Percentiles rank a stretch among this genome's conserved stretches.
Evolutionary conservation across 768 basidiomycete genomes (phyloP).

Genomic region (Boletus subparvulus): DNA sequence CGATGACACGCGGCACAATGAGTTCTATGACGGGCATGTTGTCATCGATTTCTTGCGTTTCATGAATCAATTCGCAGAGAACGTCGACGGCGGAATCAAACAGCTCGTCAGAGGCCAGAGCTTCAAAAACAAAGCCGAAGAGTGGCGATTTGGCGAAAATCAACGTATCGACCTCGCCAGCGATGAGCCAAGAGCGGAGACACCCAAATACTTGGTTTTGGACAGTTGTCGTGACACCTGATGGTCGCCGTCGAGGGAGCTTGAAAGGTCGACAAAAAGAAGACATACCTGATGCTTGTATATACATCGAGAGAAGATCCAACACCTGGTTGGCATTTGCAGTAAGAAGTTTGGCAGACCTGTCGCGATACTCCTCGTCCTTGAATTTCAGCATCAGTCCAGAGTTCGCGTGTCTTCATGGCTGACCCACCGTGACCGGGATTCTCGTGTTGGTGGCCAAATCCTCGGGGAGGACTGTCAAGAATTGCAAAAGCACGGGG

Average conservation of each 20-base stretch:
- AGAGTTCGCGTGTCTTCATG: neutral
- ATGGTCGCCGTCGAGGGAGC: neutral
- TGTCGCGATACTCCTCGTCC: constrained; percentile 75
- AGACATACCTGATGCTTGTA: constrained; percentile 77
- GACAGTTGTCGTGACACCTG: constrained; percentile 79
- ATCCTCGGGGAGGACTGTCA: constrained; percentile 92
- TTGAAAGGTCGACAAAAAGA: neutral
- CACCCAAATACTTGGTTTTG: constrained; percentile 84
- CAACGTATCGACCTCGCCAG: constrained; percentile 73
- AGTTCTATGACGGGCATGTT: constrained; percentile 86
- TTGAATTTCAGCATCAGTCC: constrained; percentile 30
- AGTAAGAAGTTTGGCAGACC: constrained; percentile 61
- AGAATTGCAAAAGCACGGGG: constrained; percentile 80
- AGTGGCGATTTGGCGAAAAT: constrained; percentile 74
- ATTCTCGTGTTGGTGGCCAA: constrained; percentile 79
- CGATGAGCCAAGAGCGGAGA: constrained; percentile 81
- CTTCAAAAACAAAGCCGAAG: constrained; percentile 80
- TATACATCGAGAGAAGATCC: constrained; percentile 81
- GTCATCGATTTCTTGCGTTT: constrained; percentile 96
- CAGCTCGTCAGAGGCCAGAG: constrained; percentile 78
- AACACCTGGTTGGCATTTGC: constrained; percentile 71
- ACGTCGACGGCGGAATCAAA: constrained; percentile 93
- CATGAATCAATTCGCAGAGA: constrained; percentile 93
- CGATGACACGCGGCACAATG: constrained; percentile 84
- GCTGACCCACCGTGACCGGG: constrained; percentile 75